Evolutionary conservation across 2,329 filamentous ascomycete species (phyloP), one percentile per base, ranked within the genome.

Genomic region (Tolypocladium ovalisporum): DNA sequence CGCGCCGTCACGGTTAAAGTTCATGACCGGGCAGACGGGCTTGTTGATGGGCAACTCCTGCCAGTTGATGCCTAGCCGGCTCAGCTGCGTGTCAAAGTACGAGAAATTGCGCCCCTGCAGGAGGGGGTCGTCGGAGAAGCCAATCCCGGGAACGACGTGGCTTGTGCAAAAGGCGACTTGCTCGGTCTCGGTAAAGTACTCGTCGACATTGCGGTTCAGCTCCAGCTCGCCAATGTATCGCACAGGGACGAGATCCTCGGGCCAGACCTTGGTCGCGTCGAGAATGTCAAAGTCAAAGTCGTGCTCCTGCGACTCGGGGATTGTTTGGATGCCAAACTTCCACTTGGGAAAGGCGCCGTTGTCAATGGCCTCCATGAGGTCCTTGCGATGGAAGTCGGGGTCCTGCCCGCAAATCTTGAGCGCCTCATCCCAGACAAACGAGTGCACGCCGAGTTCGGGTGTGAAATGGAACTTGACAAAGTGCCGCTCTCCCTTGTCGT

Each of bases 231-330:
- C 90, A 57, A 95, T 88, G 66, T 90, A 89, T 9, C 86, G 81
- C 24, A 93, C 78, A 0, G 89, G 89, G 0, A 91, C 76, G 0
- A 85, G 72, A 15, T 93, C 87, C 67, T 94, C 88, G 0, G 89
- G 90, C 89, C 89, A 94, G 32, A 93, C 71, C 74, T 95, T 94
- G 40, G 90, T 95, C 1, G 89, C 86, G 63, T 95, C 90, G 1
- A 95, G 80, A 35, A 93, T 86, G 65, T 94, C 90, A 60, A 94
- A 93, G 8, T 93, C 89, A 60, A 93, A 95, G 19, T 89, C 82
- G 60, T 93, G 78, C 67, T 89, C 82, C 2, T 8, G 13, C 15
- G 44, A 13, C 24, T 47, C 44, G 24, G 44, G 44, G 27, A 94
- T 81, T 4, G 85, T 78, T 66, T 95, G 90, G n/a, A 95, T 85